These are phyloP conservation scores for Trichoderma erinaceum DNA, from an alignment of 495 filamentous ascomycete genomes.

Conservation along the genomic window DNA sequence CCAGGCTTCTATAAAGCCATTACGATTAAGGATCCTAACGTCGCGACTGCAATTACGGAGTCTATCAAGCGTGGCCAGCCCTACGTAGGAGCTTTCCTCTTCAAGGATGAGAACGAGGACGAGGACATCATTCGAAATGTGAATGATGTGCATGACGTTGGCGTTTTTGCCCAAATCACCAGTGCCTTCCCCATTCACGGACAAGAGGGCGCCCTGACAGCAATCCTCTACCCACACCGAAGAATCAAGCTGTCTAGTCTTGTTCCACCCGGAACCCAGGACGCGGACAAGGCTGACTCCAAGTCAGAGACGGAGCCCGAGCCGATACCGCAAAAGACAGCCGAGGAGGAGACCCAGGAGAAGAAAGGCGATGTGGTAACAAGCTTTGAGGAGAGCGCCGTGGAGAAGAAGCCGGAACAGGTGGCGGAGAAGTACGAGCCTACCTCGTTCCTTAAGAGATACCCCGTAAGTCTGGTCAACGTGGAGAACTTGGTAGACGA, in stretches of 20 bases:
- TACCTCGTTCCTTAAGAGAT: constrained; percentile 84
- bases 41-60: constrained; percentile 83
- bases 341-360: constrained; percentile 47
- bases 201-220: constrained; percentile 72
- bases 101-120: constrained; percentile 92
- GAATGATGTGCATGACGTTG: constrained; percentile 88
- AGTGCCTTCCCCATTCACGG: constrained; percentile 85
- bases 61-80: constrained; percentile 98
- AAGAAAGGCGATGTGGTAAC: constrained; percentile 92
- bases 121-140: constrained; percentile 82
- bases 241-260: constrained; percentile 84
- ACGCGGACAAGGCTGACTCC: constrained; percentile 33
- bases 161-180: constrained; percentile 96
- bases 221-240: constrained; percentile 91
- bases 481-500: constrained; percentile 89
- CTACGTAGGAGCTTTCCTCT: constrained; percentile 92
- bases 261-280: constrained; percentile 53
- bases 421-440: constrained; percentile 66
- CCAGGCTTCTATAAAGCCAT: constrained; percentile 99
- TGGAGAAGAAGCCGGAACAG: constrained; percentile 41
- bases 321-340: constrained; percentile 39
- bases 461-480: constrained; percentile 85
- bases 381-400: constrained; percentile 82
- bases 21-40: constrained; percentile 85
- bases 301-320: constrained; percentile 49